Base-by-base conservation (phyloP, 1,139 yeast genomes). In the Lodderomyces theae region DNA sequence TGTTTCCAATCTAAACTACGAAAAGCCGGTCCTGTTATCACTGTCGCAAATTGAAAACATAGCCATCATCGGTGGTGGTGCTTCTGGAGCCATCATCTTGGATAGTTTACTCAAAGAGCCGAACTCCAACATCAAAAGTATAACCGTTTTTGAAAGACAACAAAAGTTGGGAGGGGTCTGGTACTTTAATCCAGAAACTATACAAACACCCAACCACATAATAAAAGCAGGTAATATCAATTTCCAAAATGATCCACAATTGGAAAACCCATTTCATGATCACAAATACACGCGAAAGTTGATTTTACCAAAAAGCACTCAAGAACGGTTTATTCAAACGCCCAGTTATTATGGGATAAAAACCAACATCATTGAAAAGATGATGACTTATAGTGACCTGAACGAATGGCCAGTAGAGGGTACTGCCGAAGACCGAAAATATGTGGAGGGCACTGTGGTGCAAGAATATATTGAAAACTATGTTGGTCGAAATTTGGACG, bases 11-110 rank as follows among this genome's bases (percentile, higher is more conserved):
- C 36, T 45, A 17, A 46, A 46, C 22, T 39, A 43, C 22, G 43
- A 42, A 4, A 30, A 33, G 10, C 51, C 50, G 3, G 50, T 50
- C 13, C 13, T 28, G 3, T 12, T 50, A 8, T 30, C 50, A 7
- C 17, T 32, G 6, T 10, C 35, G 4, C 51, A 51, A 48, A 43
- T 63, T 23, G 50, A 58, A 38, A 56, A 64, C 2, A 54, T 73
- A 10, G 80, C 78, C 8, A 62, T 75, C 28, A 71, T 75, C 15
- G 80, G 80, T 1, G 79, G 76, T 16, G 80, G 80, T 1, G 79
- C 80, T 3, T 68, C 76, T 1, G 79, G 79, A 3, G 73, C 76
- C 10, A 61, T 73, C 25, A 58, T 66, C 0, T 55, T 73, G 11
- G 77, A 73, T 42, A 48, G 66, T 4, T 50, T 74, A 6, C 47